Percentiles rank a stretch among this genome's conserved stretches.
These are phyloP conservation scores for Globisporangium solare DNA, from an alignment of 352 stramenopile species.

Conservation along the genomic window DNA sequence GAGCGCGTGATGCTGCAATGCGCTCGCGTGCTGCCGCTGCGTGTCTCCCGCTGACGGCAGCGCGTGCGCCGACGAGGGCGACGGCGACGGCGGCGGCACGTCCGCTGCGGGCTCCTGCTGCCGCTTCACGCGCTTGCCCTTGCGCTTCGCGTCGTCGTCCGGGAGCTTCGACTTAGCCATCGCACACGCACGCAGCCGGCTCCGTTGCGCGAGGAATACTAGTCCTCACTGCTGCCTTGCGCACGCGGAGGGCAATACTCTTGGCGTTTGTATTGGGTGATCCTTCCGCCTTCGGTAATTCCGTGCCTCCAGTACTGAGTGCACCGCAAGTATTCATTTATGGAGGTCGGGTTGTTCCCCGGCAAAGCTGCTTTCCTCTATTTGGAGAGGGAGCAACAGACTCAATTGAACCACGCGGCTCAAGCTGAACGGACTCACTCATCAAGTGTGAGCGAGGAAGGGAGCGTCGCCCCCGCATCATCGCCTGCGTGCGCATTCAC, in stretches of 20 bases:
- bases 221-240: background rate
- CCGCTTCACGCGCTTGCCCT: slow-evolving; percentile 39
- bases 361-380: background rate
- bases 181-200: background rate
- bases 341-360: background rate
- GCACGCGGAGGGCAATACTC: background rate
- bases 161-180: slow-evolving; percentile 63
- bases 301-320: slow-evolving; percentile 6
- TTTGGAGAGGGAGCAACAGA: slow-evolving; percentile 4
- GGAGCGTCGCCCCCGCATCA: no score
- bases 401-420: slow-evolving; percentile 8
- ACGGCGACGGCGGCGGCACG: slow-evolving; percentile 15
- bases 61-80: slow-evolving; percentile 1
- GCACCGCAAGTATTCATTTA: slow-evolving; percentile 10
- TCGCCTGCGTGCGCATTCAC: background rate
- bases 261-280: background rate
- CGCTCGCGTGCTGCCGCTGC: slow-evolving; percentile 13
- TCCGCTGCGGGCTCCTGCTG: slow-evolving; percentile 28
- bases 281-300: slow-evolving; percentile 4
- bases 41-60: slow-evolving; percentile 9
- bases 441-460: no score
- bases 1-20: slow-evolving; percentile 5
- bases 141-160: slow-evolving; percentile 62
- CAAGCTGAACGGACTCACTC: background rate
- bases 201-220: background rate